Evolutionary conservation across 306 rosid species (phyloP), one percentile per base, ranked within the genome.

Genomic region (Cicer yamashitae): DNA sequence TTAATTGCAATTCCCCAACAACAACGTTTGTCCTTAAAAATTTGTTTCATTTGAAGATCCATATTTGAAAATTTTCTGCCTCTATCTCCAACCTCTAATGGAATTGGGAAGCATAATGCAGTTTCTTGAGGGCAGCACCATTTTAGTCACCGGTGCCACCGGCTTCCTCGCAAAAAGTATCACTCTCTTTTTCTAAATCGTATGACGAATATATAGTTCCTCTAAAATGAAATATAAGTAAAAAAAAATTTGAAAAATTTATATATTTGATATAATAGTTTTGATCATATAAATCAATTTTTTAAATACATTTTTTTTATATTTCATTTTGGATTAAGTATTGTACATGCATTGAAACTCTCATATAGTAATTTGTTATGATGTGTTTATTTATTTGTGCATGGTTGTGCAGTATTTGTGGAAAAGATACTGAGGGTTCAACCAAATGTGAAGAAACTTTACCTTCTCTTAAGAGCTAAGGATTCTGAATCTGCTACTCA

Each of bases 111-210:
- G 79, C 75, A 11, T 86, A 8, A 37, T 78, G 25, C 63, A 75
- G 10, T 85, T 86, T 57, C 81, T 86, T 30, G 73, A 90, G 10
- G 82, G 81, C 71, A 88, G 77, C 82, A 82, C 79, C 79, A 83
- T 88, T 83, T 82, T 90, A 61, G 82, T 90, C 78, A 86, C 88
- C 10, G 93, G 96, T 39, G 91, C 93, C 12, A 85, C 96, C 45
- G 92, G 96, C 17, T 90, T 90, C 74, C 83, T 90, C 0, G 96
- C 93, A n/a, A 90, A 90, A 82, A 87, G 96, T 90, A 51, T 39
- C 8, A 12, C 10, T 30, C 3, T 39, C 39, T 17, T 17, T 17
- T 17, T 17, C 1, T 17, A 17, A 17, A 1, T 17, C 18, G 0
- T 17, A 17, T 17, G 18, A 17, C 18, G 1, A 17, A 17, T 17